These are phyloP conservation scores for Pichia manshurica DNA, from an alignment of 805 yeast species.

Conservation along the genomic window DNA sequence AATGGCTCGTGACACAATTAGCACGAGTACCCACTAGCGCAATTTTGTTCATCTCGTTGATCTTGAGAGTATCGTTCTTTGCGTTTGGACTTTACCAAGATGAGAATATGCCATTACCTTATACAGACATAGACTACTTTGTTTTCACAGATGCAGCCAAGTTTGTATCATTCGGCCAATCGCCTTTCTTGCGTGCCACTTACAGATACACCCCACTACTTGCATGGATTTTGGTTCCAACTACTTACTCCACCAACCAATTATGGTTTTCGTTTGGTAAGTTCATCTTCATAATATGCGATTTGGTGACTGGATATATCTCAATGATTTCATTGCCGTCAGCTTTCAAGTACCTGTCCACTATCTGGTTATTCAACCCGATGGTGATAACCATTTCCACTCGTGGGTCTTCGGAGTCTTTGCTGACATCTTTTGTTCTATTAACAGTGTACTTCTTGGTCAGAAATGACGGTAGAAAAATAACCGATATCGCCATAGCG, in stretches of 20 bases:
- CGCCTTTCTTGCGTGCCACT: constrained; percentile 84
- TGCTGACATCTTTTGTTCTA: constrained; percentile 73
- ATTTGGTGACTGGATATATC: constrained; percentile 71
- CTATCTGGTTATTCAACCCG: constrained; percentile 85
- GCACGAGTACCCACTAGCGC: not conserved
- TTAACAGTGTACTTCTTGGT: constrained; percentile 45
- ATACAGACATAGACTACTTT: constrained; percentile 90
- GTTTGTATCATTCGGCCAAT: constrained; percentile 48
- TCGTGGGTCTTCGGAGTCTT: constrained; percentile 89
- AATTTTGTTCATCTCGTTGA: constrained; percentile 18
- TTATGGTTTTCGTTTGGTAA: constrained; percentile 69
- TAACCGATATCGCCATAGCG: constrained; percentile 20
- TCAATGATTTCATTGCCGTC: constrained; percentile 30
- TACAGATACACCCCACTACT: constrained; percentile 90
- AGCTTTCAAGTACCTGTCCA: constrained; percentile 13
- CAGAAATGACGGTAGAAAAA: constrained; percentile 11
- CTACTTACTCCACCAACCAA: constrained; percentile 28
- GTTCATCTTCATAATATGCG: constrained; percentile 67
- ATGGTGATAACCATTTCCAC: constrained; percentile 92
- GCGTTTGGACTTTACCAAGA: constrained; percentile 85
- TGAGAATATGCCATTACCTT: constrained; percentile 65
- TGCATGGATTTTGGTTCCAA: constrained; percentile 78
- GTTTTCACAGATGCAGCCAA: constrained; percentile 91
- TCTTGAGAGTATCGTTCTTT: constrained; percentile 57
- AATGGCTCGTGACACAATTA: not conserved